phyloP scores from a whole-genome alignment of 2,329 filamentous ascomycete genomes.

The Xenosphaeropsis pyriputrescens region DNA sequence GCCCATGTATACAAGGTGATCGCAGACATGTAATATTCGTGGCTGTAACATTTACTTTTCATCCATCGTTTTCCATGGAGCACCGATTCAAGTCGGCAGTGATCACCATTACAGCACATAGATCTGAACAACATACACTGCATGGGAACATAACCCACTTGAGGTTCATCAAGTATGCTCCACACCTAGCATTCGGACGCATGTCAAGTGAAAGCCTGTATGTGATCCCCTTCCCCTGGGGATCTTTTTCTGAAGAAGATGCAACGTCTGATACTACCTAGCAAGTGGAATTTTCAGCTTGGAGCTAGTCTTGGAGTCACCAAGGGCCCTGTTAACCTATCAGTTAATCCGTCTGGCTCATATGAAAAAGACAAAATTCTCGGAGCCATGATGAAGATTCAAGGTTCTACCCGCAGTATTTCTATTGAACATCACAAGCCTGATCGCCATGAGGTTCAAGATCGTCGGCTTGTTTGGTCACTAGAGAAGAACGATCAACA shows the following conservation, averaged over 20 bases:
- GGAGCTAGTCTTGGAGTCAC: slow-evolving; percentile 23
- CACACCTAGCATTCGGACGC: slow-evolving; percentile 30
- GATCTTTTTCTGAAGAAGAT: slow-evolving; percentile 19
- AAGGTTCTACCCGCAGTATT: slow-evolving; percentile 8
- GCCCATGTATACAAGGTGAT: slow-evolving; percentile 23
- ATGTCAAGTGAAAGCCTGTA: slow-evolving; percentile 24
- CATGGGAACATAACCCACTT: slow-evolving; percentile 11
- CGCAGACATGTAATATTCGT: slow-evolving; percentile 30
- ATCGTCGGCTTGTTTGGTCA: slow-evolving; percentile 28
- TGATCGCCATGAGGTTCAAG: slow-evolving; percentile 1
- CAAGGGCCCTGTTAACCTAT: slow-evolving; percentile 19
- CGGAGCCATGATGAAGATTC: slow-evolving; percentile 12
- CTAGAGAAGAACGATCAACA: slow-evolving; percentile 32
- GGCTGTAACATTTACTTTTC: slow-evolving; percentile 32
- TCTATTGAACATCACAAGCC: not conserved
- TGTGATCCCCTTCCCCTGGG: slow-evolving; percentile 14
- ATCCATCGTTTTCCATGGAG: slow-evolving; percentile 23
- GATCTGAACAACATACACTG: slow-evolving; percentile 4
- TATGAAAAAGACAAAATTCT: slow-evolving; percentile 9
- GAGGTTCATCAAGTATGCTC: slow-evolving; percentile 31
- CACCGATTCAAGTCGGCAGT: slow-evolving; percentile 32
- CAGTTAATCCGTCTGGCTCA: slow-evolving; percentile 4
- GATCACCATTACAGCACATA: slow-evolving; percentile 23
- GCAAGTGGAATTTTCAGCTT: slow-evolving; percentile 11
- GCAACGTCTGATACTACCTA: slow-evolving; percentile 21